These are phyloP conservation scores for Capronia coronata DNA, from an alignment of 2,329 filamentous ascomycete genomes.

Conservation along the genomic window DNA sequence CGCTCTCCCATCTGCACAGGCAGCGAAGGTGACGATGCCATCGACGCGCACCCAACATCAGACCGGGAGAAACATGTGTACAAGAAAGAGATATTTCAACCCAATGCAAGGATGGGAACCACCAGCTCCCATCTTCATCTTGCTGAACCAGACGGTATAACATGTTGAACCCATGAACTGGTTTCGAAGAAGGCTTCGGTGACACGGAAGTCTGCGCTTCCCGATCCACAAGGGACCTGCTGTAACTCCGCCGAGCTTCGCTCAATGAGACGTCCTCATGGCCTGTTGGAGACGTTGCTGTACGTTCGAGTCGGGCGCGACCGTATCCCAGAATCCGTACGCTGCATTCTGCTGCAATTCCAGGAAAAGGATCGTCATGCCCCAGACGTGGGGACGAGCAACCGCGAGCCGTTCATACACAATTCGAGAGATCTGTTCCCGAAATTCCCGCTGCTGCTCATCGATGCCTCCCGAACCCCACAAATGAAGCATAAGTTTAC, in stretches of 20 bases:
- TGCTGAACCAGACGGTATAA: constrained; percentile 6
- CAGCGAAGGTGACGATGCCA: constrained; percentile 15
- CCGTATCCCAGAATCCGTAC: constrained; percentile 75
- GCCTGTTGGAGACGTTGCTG: constrained; percentile 26
- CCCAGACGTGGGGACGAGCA: constrained; percentile 93
- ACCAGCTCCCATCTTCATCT: background rate
- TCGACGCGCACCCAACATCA: constrained; percentile 6
- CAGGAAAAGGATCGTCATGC: constrained; percentile 76
- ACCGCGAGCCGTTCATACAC: constrained; percentile 81
- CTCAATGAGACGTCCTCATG: constrained; percentile 19
- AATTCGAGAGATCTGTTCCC: constrained; percentile 84
- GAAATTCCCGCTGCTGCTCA: constrained; percentile 72
- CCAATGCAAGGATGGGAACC: constrained; percentile 1
- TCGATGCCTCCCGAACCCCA: constrained; percentile 61
- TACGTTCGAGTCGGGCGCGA: constrained; percentile 16
- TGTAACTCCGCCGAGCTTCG: background rate
- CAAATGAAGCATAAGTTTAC: constrained; percentile 72
- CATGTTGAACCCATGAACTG: background rate
- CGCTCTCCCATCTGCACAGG: constrained; percentile 20
- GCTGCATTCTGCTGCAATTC: constrained; percentile 88
- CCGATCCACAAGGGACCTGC: background rate
- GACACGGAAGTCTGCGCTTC: background rate
- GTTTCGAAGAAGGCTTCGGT: background rate
- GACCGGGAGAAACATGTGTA: constrained; percentile 19
- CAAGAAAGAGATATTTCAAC: constrained; percentile 21